phyloP scores from a whole-genome alignment of 2,329 filamentous ascomycete genomes.

The Fusarium sp. region DNA sequence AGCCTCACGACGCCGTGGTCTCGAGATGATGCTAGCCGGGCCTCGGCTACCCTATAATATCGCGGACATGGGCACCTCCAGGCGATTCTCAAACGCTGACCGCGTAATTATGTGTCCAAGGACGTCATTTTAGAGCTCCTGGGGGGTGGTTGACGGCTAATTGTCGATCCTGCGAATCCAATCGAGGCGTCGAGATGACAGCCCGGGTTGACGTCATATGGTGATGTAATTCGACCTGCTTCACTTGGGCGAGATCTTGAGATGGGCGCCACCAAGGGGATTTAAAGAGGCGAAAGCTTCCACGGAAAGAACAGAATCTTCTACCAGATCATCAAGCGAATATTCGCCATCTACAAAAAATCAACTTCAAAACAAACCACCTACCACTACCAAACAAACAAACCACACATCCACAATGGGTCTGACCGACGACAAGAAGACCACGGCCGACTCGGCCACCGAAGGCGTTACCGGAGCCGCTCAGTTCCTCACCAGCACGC shows the following conservation, averaged over 20 bases:
- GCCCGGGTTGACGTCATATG: conserved; percentile 41
- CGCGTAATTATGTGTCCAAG: conserved; percentile 36
- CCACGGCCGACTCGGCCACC: conserved; percentile 42
- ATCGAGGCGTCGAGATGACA: conserved; percentile 22
- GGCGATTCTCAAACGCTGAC: conserved; percentile 13
- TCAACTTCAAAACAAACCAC: not conserved
- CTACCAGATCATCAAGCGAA: conserved; percentile 9
- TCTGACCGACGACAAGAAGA: conserved; percentile 42
- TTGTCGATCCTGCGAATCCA: conserved; percentile 17
- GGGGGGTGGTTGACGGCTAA: conserved; percentile 31
- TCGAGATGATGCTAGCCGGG: conserved; percentile 23
- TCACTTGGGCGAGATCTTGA: conserved; percentile 24
- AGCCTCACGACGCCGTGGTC: conserved; percentile 6
- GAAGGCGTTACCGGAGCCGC: conserved; percentile 51
- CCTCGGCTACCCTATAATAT: conserved; percentile 24
- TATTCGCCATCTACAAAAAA: not conserved
- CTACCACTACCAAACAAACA: not conserved
- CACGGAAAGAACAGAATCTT: not conserved
- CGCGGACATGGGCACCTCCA: conserved; percentile 11
- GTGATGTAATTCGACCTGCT: conserved; percentile 20
- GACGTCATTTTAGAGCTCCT: conserved; percentile 38
- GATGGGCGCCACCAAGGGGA: conserved; percentile 3
- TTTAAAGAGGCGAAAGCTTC: conserved; percentile 27
- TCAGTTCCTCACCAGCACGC: conserved; percentile 54
- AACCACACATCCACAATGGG: conserved; percentile 11